phyloP scores from a whole-genome alignment of 257 asterid species.

The Eucommia ulmoides region DNA sequence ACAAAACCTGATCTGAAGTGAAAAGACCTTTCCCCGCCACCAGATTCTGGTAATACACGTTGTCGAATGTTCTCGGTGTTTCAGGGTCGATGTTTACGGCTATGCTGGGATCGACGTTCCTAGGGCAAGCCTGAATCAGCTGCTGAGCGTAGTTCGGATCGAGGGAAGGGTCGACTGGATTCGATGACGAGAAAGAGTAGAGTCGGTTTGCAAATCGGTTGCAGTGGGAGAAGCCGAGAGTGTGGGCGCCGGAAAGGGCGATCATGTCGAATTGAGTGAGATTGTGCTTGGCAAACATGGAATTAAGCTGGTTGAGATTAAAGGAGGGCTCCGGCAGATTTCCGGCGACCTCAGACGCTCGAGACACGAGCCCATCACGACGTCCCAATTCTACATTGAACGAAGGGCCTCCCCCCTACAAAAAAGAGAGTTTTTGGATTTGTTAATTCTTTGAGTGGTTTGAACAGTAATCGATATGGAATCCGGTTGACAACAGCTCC shows the following conservation, averaged over 20 bases:
- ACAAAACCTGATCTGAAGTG: constrained; percentile 65
- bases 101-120: constrained; percentile 28
- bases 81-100: constrained; percentile 45
- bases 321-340: constrained; percentile 45
- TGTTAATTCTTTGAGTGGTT: too few relatives aligned
- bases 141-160: constrained; percentile 44
- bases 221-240: constrained; percentile 75
- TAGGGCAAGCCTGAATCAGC: constrained; percentile 47
- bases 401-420: constrained; percentile 58
- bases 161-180: constrained; percentile 49
- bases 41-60: constrained; percentile 44
- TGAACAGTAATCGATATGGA: too few relatives aligned
- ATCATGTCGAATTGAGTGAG: constrained; percentile 49
- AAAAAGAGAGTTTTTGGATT: too few relatives aligned
- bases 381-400: constrained; percentile 62
- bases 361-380: constrained; percentile 49
- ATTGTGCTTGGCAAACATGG: constrained; percentile 31
- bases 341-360: constrained; percentile 43
- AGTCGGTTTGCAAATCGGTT: constrained; percentile 42
- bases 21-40: constrained; percentile 55
- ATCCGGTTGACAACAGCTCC: too few relatives aligned
- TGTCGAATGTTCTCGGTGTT: constrained; percentile 51
- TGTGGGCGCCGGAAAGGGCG: constrained; percentile 64
- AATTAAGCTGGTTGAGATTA: constrained; percentile 25
- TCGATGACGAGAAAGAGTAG: constrained; percentile 37